A percentile compares a stretch with the other conserved stretches of the same genome.
Evolutionary conservation across 2,329 filamentous ascomycete genomes (phyloP).

Genomic region (Kalaharituber pfeilii): DNA sequence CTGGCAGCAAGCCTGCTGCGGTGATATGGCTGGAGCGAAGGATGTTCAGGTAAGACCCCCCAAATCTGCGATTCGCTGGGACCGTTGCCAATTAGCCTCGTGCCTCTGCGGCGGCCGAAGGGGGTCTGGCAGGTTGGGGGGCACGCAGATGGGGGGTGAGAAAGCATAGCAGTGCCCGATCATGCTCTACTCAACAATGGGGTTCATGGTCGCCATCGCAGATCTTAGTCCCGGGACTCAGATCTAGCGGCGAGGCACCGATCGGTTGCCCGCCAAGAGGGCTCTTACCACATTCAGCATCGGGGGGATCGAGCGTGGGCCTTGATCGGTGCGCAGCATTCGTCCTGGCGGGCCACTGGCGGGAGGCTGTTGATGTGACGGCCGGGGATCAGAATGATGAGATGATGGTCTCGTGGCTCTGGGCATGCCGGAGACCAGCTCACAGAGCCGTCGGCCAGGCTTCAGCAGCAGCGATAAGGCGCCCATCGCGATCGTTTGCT

Average conservation of each 20-base stretch:
- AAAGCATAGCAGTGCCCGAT: not conserved
- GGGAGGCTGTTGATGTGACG: no score
- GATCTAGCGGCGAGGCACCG: conserved; percentile 1
- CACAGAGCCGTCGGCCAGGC: no score
- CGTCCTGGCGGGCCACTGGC: no score
- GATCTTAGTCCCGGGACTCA: not conserved
- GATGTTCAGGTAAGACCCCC: not conserved
- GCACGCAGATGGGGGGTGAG: not conserved
- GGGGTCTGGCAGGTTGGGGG: not conserved
- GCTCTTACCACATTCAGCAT: not conserved
- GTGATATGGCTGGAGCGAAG: not conserved
- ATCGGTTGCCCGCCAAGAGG: not conserved
- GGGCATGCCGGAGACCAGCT: no score
- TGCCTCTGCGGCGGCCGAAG: not conserved
- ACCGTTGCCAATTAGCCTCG: not conserved
- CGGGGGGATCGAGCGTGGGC: not conserved
- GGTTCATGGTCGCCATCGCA: not conserved
- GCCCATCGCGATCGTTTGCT: no score
- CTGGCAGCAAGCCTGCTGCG: no score
- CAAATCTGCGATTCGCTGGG: not conserved
- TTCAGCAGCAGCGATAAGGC: no score
- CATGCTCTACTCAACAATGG: no score
- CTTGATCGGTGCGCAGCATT: not conserved
- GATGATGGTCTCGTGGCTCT: no score
- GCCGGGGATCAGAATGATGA: no score